These are phyloP conservation scores for Volvox reticuliferus DNA, from an alignment of 139 green algal genomes.

Conservation along the genomic window DNA sequence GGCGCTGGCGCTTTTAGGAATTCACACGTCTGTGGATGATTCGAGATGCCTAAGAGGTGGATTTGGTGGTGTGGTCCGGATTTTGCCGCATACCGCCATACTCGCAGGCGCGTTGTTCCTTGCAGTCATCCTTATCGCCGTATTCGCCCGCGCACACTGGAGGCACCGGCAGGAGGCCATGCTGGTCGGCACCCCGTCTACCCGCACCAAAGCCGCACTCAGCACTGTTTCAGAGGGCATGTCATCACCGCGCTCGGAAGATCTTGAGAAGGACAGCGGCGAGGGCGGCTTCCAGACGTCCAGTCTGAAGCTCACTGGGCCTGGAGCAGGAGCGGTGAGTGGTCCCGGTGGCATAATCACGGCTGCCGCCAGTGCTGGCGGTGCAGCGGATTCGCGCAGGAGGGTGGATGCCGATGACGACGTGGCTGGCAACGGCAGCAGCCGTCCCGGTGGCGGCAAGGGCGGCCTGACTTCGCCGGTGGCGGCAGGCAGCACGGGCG, in stretches of 20 bases:
- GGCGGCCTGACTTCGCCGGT: not conserved
- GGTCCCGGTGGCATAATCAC: not conserved
- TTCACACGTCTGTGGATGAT: too few species aligned
- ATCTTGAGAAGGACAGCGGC: conserved; percentile 10
- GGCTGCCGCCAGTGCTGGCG: not conserved
- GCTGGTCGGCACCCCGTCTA: not conserved
- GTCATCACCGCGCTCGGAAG: not conserved
- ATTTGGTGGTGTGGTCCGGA: too few species aligned
- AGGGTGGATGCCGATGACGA: not conserved
- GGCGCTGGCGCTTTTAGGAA: too few species aligned
- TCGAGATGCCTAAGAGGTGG: too few species aligned
- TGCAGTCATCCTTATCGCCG: not conserved
- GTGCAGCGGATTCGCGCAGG: not conserved
- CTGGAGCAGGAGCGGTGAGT: too few species aligned
- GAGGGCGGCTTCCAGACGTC: not conserved
- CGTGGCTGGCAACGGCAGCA: not conserved
- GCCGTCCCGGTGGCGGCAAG: not conserved
- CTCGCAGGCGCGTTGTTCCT: not conserved
- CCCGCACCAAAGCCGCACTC: not conserved
- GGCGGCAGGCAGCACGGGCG: not conserved
- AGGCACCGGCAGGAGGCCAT: not conserved
- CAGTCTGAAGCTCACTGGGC: too few species aligned
- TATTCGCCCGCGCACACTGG: not conserved
- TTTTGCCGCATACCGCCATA: too few species aligned
- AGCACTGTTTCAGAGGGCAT: not conserved